Evolutionary conservation across 768 basidiomycete genomes (phyloP).

Genomic region (Lentinula sp.): DNA sequence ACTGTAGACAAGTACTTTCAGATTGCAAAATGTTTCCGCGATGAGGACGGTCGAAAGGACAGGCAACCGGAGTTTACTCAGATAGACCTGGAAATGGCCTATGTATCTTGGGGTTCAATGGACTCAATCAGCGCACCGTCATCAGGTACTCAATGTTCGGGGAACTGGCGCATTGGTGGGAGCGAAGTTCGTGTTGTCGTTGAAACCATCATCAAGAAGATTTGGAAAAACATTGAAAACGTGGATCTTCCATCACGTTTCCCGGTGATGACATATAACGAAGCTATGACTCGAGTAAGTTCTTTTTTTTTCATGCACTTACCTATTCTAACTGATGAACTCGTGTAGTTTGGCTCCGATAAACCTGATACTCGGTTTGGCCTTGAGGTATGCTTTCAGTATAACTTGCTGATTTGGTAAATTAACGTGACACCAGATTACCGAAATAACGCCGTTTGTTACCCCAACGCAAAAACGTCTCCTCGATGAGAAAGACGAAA

Average conservation of each 20-base stretch:
- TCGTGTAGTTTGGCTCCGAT: constrained; percentile 78
- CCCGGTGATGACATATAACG: constrained; percentile 79
- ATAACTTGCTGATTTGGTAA: neutral
- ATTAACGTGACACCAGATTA: constrained; percentile 27
- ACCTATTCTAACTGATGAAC: constrained; percentile 13
- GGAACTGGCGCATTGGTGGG: constrained; percentile 82
- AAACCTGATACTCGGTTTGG: constrained; percentile 91
- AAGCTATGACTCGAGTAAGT: constrained; percentile 85
- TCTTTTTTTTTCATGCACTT: constrained; percentile 5
- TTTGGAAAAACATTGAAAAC: constrained; percentile 72
- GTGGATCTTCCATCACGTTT: constrained; percentile 58
- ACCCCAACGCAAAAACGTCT: constrained; percentile 20
- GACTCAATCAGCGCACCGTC: constrained; percentile 13
- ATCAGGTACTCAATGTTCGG: constrained; percentile 13
- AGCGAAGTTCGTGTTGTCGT: constrained; percentile 73
- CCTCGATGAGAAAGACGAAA: constrained; percentile 22
- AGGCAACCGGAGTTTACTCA: constrained; percentile 97
- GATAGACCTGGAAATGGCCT: constrained; percentile 95
- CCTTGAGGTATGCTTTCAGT: constrained; percentile 56
- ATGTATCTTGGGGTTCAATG: constrained; percentile 69
- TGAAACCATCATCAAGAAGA: constrained; percentile 63
- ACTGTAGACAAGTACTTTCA: constrained; percentile 89
- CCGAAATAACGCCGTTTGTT: constrained; percentile 34
- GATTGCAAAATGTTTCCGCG: constrained; percentile 90
- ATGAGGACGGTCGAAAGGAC: constrained; percentile 93